Evolutionary conservation across 1,139 yeast genomes (phyloP).

Genomic region (Eremothecium gossypii): DNA sequence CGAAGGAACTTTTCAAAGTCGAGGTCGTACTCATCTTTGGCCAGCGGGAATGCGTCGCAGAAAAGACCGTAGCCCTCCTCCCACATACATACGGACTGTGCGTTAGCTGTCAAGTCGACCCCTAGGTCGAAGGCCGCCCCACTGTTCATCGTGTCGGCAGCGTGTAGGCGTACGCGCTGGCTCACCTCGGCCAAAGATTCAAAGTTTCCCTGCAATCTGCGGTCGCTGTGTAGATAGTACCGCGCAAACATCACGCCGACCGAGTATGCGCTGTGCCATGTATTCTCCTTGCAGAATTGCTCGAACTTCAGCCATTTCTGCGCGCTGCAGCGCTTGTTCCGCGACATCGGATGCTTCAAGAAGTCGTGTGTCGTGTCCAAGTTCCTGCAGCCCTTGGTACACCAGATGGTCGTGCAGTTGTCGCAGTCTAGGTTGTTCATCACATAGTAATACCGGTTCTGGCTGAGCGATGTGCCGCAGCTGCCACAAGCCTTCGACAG

Average conservation of each 20-base stretch:
- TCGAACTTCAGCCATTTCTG: conserved; percentile 48
- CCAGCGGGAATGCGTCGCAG: conserved; percentile 40
- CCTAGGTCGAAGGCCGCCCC: conserved; percentile 48
- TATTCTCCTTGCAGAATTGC: conserved; percentile 52
- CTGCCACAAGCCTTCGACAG: conserved; percentile 68
- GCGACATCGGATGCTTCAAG: conserved; percentile 44
- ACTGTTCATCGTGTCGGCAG: conserved; percentile 42
- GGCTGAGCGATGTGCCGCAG: conserved; percentile 60
- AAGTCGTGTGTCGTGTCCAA: conserved; percentile 44
- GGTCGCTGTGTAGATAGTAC: conserved; percentile 20
- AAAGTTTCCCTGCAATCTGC: conserved; percentile 34
- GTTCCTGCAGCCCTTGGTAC: conserved; percentile 54
- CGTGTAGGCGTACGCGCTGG: conserved; percentile 55
- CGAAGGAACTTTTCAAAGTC: conserved; percentile 47
- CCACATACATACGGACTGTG: conserved; percentile 46
- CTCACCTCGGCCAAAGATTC: conserved; percentile 61
- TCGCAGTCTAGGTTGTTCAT: conserved; percentile 58
- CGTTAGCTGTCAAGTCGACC: conserved; percentile 14
- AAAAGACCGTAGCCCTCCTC: conserved; percentile 45
- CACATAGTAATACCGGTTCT: conserved; percentile 30
- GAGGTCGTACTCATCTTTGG: conserved; percentile 24
- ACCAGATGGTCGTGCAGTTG: conserved; percentile 64
- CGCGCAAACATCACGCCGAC: conserved; percentile 50
- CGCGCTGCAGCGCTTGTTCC: conserved; percentile 34
- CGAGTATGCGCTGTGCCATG: conserved; percentile 64